Evolutionary conservation across 192 early-diverging fungal species (phyloP).

Genomic region (Spizellomyces sp.): DNA sequence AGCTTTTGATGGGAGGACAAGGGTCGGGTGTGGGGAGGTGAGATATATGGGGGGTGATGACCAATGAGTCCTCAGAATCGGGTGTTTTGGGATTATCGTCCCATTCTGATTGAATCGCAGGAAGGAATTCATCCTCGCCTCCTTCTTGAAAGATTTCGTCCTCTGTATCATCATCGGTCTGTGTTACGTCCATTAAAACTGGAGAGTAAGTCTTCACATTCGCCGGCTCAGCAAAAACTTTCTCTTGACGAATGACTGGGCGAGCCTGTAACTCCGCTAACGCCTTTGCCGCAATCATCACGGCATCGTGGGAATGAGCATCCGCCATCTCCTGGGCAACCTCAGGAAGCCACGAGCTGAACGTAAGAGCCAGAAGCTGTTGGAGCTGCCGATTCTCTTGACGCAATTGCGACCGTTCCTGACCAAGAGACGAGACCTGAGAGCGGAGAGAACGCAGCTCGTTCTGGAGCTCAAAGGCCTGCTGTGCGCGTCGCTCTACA

Average conservation of each 20-base stretch:
- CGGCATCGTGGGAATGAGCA: constrained; percentile 10
- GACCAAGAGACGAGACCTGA: constrained; percentile 12
- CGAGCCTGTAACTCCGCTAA: constrained; percentile 16
- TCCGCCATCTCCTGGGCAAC: constrained; percentile 8
- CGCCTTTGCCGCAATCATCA: constrained; percentile 31
- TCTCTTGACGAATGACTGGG: background rate
- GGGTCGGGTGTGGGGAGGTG: constrained; percentile 1
- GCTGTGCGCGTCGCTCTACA: constrained; percentile 20
- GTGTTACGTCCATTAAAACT: too few species aligned
- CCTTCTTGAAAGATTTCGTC: too few species aligned
- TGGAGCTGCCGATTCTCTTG: constrained; percentile 27
- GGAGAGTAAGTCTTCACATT: too few species aligned
- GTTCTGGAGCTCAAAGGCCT: constrained; percentile 14
- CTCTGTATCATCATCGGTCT: too few species aligned
- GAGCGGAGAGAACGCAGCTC: constrained; percentile 18
- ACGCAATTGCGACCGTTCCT: constrained; percentile 4
- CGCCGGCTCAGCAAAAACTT: too few species aligned
- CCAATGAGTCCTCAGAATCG: too few species aligned
- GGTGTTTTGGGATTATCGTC: too few species aligned
- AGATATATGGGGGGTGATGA: background rate
- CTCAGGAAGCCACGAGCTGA: constrained; percentile 26
- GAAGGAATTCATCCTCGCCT: too few species aligned
- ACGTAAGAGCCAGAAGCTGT: constrained; percentile 22
- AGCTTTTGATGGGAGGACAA: background rate
- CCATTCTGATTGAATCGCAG: too few species aligned